Percentiles rank a stretch among this genome's conserved stretches.
phyloP scores from a whole-genome alignment of 2,329 filamentous ascomycete genomes.

The Penicillium brevicompactum region DNA sequence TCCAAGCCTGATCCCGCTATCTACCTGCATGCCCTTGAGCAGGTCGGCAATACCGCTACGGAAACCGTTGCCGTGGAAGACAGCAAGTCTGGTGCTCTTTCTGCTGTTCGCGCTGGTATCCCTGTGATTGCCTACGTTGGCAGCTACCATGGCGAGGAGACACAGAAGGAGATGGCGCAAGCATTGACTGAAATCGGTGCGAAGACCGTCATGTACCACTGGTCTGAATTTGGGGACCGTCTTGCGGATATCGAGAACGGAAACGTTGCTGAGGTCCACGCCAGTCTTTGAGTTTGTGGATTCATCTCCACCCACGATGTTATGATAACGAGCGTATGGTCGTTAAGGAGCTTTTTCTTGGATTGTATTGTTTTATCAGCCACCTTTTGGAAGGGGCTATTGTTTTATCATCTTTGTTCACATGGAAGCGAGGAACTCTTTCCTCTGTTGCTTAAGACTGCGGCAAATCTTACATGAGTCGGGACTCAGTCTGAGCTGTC shows the following conservation, averaged over 20 bases:
- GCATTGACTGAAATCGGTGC: slow-evolving; percentile 64
- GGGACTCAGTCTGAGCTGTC: not conserved
- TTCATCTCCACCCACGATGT: slow-evolving; percentile 26
- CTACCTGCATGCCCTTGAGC: slow-evolving; percentile 76
- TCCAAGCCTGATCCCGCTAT: slow-evolving; percentile 90
- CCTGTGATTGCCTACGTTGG: slow-evolving; percentile 84
- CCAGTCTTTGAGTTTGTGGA: slow-evolving; percentile 16
- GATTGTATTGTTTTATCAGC: slow-evolving; percentile 2
- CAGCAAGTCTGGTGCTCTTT: slow-evolving; percentile 80
- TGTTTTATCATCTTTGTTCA: slow-evolving; percentile 2
- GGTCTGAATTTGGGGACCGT: slow-evolving; percentile 49
- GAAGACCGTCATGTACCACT: slow-evolving; percentile 59
- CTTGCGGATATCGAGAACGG: slow-evolving; percentile 45
- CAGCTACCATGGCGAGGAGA: slow-evolving; percentile 64
- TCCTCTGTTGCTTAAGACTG: not conserved
- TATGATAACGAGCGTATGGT: slow-evolving; percentile 37
- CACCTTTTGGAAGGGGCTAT: not conserved
- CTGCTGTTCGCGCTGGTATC: slow-evolving; percentile 75
- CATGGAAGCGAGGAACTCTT: not conserved
- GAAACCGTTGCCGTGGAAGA: slow-evolving; percentile 86
- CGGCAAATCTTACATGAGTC: not conserved
- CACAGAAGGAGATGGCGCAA: slow-evolving; percentile 67
- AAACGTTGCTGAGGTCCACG: slow-evolving; percentile 15
- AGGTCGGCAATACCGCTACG: slow-evolving; percentile 68
- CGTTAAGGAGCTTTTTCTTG: slow-evolving; percentile 24